A percentile compares a stretch with the other conserved stretches of the same genome.
Conservation (phyloP, 345 rosid genomes). For the Jatropha curcas region DNA sequence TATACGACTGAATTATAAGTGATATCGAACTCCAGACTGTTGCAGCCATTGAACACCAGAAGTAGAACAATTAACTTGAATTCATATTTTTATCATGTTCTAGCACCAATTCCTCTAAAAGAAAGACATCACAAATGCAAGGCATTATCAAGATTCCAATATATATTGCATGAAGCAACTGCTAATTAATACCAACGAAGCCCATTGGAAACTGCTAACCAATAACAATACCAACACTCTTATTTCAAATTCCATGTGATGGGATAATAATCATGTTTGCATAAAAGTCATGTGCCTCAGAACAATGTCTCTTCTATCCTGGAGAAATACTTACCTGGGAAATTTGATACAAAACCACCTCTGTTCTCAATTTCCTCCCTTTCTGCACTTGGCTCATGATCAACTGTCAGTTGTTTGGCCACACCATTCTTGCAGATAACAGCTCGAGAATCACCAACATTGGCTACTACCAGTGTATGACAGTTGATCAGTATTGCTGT, state of each 20-base stretch:
- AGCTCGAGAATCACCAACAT: conserved; percentile 94
- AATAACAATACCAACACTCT: neutral
- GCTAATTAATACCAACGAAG: neutral
- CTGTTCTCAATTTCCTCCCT: conserved; percentile 63
- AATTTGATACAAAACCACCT: conserved; percentile 89
- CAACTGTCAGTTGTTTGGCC: conserved; percentile 77
- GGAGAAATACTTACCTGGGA: conserved; percentile 58
- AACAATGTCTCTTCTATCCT: neutral
- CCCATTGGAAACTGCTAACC: neutral
- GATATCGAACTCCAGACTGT: neutral
- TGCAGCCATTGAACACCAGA: neutral
- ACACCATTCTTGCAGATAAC: conserved; percentile 66
- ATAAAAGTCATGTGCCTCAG: neutral
- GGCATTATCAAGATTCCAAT: neutral
- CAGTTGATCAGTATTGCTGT: conserved; percentile 81
- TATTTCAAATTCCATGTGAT: neutral
- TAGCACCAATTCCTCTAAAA: neutral
- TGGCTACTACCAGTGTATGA: conserved; percentile 75
- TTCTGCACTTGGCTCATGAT: conserved; percentile 83
- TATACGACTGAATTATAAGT: too few species aligned
- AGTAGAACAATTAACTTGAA: neutral
- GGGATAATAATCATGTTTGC: neutral
- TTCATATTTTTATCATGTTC: neutral
- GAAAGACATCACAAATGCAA: neutral
- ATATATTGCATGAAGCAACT: neutral